Conservation (phyloP, 371 early-diverging fungal species). For the Mucor racemosus region DNA sequence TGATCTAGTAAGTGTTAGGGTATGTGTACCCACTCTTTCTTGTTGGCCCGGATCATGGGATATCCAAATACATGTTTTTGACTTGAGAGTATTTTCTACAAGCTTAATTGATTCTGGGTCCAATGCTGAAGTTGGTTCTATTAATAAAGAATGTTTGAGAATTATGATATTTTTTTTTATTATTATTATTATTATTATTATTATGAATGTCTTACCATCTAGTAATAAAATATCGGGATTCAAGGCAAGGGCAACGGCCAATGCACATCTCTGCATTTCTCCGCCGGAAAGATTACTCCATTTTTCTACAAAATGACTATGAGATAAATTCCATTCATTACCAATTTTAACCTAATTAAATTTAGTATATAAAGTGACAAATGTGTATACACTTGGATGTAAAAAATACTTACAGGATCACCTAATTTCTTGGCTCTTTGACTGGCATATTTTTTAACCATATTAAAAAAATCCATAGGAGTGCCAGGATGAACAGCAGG, state of each 20-base stretch:
- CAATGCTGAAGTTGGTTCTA: slow-evolving; percentile 88
- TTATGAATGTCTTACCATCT: too few species aligned
- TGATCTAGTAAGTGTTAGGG: slow-evolving; percentile 21
- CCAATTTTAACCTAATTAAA: slow-evolving; percentile 53
- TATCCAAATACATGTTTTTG: slow-evolving; percentile 76
- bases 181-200: too few species aligned
- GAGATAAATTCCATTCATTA: slow-evolving; percentile 68
- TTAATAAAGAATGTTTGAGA: not conserved
- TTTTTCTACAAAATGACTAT: slow-evolving; percentile 72
- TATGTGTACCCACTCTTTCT: slow-evolving; percentile 63
- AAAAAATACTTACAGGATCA: slow-evolving; percentile 58
- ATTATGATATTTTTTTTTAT: not conserved
- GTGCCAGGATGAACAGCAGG: slow-evolving; percentile 77
- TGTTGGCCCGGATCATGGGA: slow-evolving; percentile 83
- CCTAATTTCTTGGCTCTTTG: slow-evolving; percentile 56
- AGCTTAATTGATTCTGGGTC: slow-evolving; percentile 74
- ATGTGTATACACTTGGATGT: not conserved
- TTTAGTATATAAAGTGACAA: not conserved
- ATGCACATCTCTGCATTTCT: slow-evolving; percentile 81
- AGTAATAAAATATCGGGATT: slow-evolving; percentile 82
- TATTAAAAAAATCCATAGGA: slow-evolving; percentile 71
- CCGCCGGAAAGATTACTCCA: slow-evolving; percentile 88
- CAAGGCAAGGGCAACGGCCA: slow-evolving; percentile 84
- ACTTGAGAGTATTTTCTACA: slow-evolving; percentile 75
- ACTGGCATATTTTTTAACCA: slow-evolving; percentile 58